Evolutionary conservation across 73 alveolate genomes (phyloP), one percentile per base, ranked within the genome.

Genomic region (Paramecium octaurelia): DNA sequence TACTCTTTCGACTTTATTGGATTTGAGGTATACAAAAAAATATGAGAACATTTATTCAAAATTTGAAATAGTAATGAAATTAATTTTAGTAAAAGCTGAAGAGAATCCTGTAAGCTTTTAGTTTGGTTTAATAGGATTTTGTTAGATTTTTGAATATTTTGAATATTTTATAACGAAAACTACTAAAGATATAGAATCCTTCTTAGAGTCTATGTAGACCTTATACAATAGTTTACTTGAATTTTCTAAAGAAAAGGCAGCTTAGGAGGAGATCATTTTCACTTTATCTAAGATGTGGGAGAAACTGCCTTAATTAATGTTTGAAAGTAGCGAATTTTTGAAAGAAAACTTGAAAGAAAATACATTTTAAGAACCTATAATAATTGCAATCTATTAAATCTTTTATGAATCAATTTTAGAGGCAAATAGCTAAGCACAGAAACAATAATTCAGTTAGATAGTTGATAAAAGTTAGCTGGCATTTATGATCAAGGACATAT

Each of bases 281-380:
- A 40, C 87, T 0, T 29, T 73, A 21, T 73, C 87, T 73, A 73
- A 73, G 31, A 73, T 73, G 57, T 73, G 87, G 87, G 87, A 73
- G 40, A 73, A 73, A 18, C 20, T 73, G 6, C 87, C 87, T 6
- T 38, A 73, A 73, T 73, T 73, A 43, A 73, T 73, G 87, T 73
- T 73, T 38, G 87, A 34, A 21, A 73, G 87, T 35, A 20, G 59
- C 16, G 87, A 73, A 29, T 73, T 73, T 20, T 73, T 73, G 40
- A 73, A 34, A 38, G 57, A 73, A 10, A 73, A 73, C n/a, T 73
- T 73, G n/a, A 40, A 73, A 73, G 34, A 34, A 34, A 73, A 73
- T 18, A 20, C 57, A 16, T 73, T 73, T 38, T 43, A 35, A 73
- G 87, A 73, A 21, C 29, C 57, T 73, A 40, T 73, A 16, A 73